Percentiles rank a stretch among this genome's conserved stretches.
These are phyloP conservation scores for Claviceps pazoutovae DNA, from an alignment of 2,329 filamentous ascomycete species.

Conservation along the genomic window DNA sequence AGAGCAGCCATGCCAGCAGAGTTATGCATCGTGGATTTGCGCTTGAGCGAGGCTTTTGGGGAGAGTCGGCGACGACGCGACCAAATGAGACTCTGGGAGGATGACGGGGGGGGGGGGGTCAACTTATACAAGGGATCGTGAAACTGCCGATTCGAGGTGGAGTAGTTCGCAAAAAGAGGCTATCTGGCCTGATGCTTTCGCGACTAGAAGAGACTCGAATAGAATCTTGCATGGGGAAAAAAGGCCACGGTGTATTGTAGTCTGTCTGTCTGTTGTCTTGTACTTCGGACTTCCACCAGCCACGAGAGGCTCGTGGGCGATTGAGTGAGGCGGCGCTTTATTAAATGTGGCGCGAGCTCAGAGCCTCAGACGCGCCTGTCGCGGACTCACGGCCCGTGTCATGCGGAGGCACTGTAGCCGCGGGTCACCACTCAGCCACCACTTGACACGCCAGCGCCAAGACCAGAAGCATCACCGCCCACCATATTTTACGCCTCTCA, in stretches of 20 bases:
- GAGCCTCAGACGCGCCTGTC: no score
- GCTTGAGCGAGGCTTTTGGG: neutral
- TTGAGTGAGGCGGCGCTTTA: no score
- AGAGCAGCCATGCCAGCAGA: slow-evolving; percentile 31
- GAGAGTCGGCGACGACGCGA: neutral
- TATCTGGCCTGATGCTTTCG: neutral
- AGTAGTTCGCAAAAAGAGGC: neutral
- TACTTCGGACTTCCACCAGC: neutral
- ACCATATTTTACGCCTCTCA: no score
- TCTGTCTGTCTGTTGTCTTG: no score
- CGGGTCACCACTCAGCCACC: no score
- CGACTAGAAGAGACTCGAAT: neutral
- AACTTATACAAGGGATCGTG: neutral
- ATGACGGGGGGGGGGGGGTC: neutral
- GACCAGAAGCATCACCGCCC: no score
- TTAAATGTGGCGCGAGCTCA: slow-evolving; percentile 1
- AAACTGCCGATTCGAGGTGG: neutral
- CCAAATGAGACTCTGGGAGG: neutral
- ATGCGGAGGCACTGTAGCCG: no score
- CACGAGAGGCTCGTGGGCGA: neutral
- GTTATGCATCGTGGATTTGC: slow-evolving; percentile 33
- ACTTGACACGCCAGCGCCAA: no score
- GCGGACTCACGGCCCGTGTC: no score
- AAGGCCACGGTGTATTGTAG: slow-evolving; percentile 17
- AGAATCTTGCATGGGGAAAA: slow-evolving; percentile 7